Base-by-base conservation (phyloP, 2,329 filamentous ascomycete genomes). In the Talaromyces atroroseus region DNA sequence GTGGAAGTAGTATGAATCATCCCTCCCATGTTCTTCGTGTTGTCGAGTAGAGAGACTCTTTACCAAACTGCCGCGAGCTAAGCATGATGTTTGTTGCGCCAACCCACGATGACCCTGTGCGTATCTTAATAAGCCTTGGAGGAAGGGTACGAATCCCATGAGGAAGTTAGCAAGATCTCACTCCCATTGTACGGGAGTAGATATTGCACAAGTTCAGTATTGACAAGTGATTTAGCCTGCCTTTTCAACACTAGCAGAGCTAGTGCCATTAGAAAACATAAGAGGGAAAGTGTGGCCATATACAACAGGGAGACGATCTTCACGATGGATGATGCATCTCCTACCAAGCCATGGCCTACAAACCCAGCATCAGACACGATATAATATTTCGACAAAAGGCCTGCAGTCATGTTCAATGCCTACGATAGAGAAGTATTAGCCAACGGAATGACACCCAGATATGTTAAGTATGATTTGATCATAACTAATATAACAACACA, bases 391-490 rank as follows among this genome's bases (percentile, higher is more conserved):
- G 79, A 75, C 0, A 72, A 67, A 64, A 83, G 73, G 1, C 78
- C 74, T 58, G 79, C 80, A 44, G 78, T 71, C 0, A 80, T 85
- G 46, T 74, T 74, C 1, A 86, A 67, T 1, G 83, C 84, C 83
- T 83, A 87, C 70, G 82, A 86, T 1, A 87, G 71, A 51, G 86
- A 83, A 0, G 71, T 58, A 59, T 86, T 80, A 32, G 77, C 60
- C 0, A 63, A 63, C 0, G 72, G 74, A 6, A 73, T 78, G 0
- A 81, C 82, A 59, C 16, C 78, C 63, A 20, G 83, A 79, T 58
- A 82, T 75, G 54, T 74, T 81, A 59, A 79, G 74, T 1, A 87
- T 71, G 0, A 79, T 76, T 52, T 87, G 78, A 60, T 87, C 83
- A 18, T 51, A 40, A 34, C 49, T 24, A 34, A 40, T 18, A 73